Percentiles rank a stretch among this genome's conserved stretches.
Evolutionary conservation across 768 basidiomycete genomes (phyloP).

Genomic region (Boletus speciosus): DNA sequence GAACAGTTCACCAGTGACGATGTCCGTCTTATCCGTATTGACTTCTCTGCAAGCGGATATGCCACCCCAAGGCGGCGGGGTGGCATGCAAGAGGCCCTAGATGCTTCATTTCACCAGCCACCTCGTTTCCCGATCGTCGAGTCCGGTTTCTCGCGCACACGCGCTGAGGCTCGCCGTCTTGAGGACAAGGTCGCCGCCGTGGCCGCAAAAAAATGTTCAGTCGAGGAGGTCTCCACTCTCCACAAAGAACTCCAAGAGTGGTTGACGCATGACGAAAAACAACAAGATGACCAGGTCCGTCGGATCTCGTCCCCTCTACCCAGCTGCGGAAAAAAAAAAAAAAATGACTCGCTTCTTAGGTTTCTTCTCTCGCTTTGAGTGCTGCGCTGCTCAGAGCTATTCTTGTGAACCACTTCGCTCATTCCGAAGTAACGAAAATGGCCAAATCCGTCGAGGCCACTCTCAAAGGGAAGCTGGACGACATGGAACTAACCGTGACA

Average conservation of each 20-base stretch:
- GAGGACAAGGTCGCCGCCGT: slow-evolving; percentile 78
- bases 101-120: slow-evolving; percentile 40
- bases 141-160: slow-evolving; percentile 38
- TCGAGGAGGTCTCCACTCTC: slow-evolving; percentile 76
- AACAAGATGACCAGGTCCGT: slow-evolving; percentile 56
- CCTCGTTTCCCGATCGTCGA: slow-evolving; percentile 48
- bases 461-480: slow-evolving; percentile 64
- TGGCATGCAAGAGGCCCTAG: slow-evolving; percentile 44
- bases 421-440: slow-evolving; percentile 70
- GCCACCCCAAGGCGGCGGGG: slow-evolving; percentile 60
- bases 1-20: slow-evolving; percentile 64
- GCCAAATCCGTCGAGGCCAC: slow-evolving; percentile 60
- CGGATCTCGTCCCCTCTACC: slow-evolving; percentile 28
- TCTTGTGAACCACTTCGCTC: slow-evolving; percentile 76
- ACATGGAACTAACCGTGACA: slow-evolving; percentile 51
- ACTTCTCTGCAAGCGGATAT: slow-evolving; percentile 68
- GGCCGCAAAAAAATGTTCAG: slow-evolving; percentile 82
- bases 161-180: slow-evolving; percentile 59
- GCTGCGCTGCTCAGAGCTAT: slow-evolving; percentile 79
- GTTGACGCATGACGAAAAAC: slow-evolving; percentile 58
- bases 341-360: slow-evolving; percentile 34
- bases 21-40: slow-evolving; percentile 75
- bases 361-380: slow-evolving; percentile 68
- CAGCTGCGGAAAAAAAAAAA: not conserved
- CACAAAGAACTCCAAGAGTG: slow-evolving; percentile 79